Evolutionary conservation across 768 basidiomycete species (phyloP).

Genomic region (Aureoboletus auriporus): DNA sequence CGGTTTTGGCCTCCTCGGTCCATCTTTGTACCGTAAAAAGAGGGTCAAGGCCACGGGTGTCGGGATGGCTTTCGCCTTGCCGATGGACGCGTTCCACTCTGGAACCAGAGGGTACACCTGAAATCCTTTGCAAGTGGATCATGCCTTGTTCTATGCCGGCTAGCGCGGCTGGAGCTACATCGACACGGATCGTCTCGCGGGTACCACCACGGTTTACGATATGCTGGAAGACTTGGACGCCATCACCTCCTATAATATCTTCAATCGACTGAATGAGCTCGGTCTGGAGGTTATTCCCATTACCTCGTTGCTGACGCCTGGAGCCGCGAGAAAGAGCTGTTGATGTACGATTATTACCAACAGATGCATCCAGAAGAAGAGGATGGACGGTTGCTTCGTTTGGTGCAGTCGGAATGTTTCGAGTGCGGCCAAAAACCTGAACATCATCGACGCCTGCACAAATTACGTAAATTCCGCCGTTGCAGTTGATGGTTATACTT

Average conservation of each 20-base stretch:
- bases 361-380: conserved; percentile 64
- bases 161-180: conserved; percentile 64
- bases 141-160: conserved; percentile 56
- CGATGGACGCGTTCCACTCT: conserved; percentile 55
- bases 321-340: conserved; percentile 43
- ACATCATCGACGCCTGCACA: conserved; percentile 47
- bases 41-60: conserved; percentile 59
- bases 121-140: conserved; percentile 44
- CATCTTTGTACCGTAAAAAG: conserved; percentile 82
- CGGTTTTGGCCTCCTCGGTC: conserved; percentile 82
- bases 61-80: conserved; percentile 43
- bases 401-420: conserved; percentile 47
- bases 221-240: conserved; percentile 80
- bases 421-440: conserved; percentile 60
- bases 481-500: neutral
- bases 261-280: conserved; percentile 77
- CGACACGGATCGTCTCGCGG: conserved; percentile 71
- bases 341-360: conserved; percentile 40
- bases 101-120: conserved; percentile 48
- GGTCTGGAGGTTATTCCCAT: conserved; percentile 41
- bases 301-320: conserved; percentile 55
- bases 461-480: neutral
- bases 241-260: conserved; percentile 76
- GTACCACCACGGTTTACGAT: conserved; percentile 61
- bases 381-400: conserved; percentile 79